A percentile compares a stretch with the other conserved stretches of the same genome.
These are phyloP conservation scores for Nematodospora valgi DNA, from an alignment of 805 yeast species.

Conservation along the genomic window DNA sequence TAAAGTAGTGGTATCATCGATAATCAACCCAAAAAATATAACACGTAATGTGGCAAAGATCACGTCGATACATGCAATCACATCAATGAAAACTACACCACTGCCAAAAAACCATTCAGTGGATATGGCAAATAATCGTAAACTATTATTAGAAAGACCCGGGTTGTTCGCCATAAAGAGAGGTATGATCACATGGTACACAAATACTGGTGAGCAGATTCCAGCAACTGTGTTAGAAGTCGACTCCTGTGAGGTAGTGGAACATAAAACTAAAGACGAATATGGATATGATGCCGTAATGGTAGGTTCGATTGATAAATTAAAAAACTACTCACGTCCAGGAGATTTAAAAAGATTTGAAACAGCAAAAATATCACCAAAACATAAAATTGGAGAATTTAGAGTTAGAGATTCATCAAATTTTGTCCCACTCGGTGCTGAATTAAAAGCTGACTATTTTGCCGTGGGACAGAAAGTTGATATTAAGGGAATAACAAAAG, in stretches of 20 bases:
- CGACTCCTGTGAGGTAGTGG: conserved; percentile 81
- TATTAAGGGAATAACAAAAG: conserved; percentile 73
- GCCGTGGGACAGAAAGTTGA: conserved; percentile 82
- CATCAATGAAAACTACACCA: conserved; percentile 43
- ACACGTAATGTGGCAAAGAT: conserved; percentile 40
- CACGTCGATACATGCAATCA: conserved; percentile 50
- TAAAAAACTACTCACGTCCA: conserved; percentile 47
- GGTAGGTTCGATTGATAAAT: conserved; percentile 76
- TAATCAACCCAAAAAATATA: neutral
- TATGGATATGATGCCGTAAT: conserved; percentile 86
- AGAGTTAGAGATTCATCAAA: conserved; percentile 66
- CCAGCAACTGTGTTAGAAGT: conserved; percentile 89
- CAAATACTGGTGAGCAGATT: conserved; percentile 60
- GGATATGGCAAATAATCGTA: conserved; percentile 66
- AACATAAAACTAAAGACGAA: conserved; percentile 62
- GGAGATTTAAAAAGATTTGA: conserved; percentile 70
- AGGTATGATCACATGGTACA: conserved; percentile 88
- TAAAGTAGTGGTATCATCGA: neutral
- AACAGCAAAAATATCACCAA: conserved; percentile 81
- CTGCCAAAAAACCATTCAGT: conserved; percentile 64
- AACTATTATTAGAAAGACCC: conserved; percentile 69
- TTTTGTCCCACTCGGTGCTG: conserved; percentile 72
- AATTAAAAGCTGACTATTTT: conserved; percentile 80
- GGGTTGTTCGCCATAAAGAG: conserved; percentile 82
- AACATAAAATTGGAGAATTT: conserved; percentile 71